Conservation (phyloP, 73 alveolate species). For the Durusdinium trenchii region DNA sequence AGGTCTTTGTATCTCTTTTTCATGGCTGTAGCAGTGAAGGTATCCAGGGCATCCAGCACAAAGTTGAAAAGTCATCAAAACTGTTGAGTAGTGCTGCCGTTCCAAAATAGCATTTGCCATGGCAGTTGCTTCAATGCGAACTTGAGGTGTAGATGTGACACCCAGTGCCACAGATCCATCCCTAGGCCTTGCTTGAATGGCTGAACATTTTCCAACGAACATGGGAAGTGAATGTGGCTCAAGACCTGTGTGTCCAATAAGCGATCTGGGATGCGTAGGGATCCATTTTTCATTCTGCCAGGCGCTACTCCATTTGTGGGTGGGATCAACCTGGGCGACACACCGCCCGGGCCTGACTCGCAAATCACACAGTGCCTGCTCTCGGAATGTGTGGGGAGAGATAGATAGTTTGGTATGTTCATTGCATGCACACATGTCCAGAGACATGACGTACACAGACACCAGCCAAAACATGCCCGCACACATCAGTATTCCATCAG, state of each 20-base stretch:
- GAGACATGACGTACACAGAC: no score
- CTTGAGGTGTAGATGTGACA: slow-evolving; percentile 51
- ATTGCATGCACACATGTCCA: no score
- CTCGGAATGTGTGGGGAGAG: no score
- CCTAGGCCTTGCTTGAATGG: slow-evolving; percentile 22
- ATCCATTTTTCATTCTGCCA: neutral
- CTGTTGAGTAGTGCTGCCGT: neutral
- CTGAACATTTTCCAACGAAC: no score
- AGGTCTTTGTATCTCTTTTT: no score
- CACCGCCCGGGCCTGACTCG: slow-evolving; percentile 65
- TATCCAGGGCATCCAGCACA: neutral
- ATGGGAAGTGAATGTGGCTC: neutral
- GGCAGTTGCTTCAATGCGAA: neutral
- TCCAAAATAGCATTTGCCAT: neutral
- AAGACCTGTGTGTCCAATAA: neutral
- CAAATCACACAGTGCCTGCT: no score
- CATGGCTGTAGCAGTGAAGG: neutral
- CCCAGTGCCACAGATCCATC: slow-evolving; percentile 68
- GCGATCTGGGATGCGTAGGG: neutral
- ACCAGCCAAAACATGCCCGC: no score
- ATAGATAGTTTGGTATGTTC: no score
- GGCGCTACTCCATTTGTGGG: slow-evolving; percentile 86
- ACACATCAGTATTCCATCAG: no score
- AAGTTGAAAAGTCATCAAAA: neutral
- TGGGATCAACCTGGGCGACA: slow-evolving; percentile 52